Base-by-base conservation (phyloP, 2,329 filamentous ascomycete species). In the Colletotrichum spinosum region DNA sequence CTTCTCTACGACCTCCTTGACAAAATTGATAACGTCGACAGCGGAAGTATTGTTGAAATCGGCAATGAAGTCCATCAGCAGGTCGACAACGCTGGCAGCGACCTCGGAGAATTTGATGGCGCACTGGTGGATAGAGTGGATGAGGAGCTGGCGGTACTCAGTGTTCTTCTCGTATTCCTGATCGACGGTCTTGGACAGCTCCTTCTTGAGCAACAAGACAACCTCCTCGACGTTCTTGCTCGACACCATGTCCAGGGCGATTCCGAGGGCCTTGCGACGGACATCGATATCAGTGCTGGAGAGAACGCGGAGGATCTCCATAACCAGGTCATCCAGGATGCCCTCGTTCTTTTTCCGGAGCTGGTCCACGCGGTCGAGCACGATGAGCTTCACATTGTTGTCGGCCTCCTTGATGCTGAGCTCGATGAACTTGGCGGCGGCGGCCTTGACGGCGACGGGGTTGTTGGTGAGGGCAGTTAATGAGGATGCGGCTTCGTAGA, bases 31-130 rank as follows among this genome's bases (percentile, higher is more conserved):
- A 58, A 99, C 95, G 78, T 99, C 96, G 37, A 99, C 93, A 1
- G 96, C 96, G 2, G 95, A 97, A 49, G 92, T 92, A 75, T 97
- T 97, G 83, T 97, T 98, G 78, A 98, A 97, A 78, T 99, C 96
- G 55, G 92, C 93, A 74, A 99, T 97, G 76, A 98, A 98, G 79
- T 99, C 96, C 96, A 99, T 99, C 58, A 99, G 86, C 49, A 97
- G 87, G 70, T 96, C 96, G 59, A 99, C 96, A 13, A 99, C 96
- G 75, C 93, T 98, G 50, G 95, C 92, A 34, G 96, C 96, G 68
- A 99, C 95, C 79, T 99, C 95, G 10, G 96, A 98, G 83, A 98
- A 98, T 76, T 97, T 97, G 84, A 99, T 98, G 72, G 96, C 96
- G 78, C 96, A 98, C 77, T 97, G 94, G 78, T 99, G 96, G 74